Evolutionary conservation across 1,139 yeast species (phyloP).

Genomic region (Kurtzmaniella natalensis): DNA sequence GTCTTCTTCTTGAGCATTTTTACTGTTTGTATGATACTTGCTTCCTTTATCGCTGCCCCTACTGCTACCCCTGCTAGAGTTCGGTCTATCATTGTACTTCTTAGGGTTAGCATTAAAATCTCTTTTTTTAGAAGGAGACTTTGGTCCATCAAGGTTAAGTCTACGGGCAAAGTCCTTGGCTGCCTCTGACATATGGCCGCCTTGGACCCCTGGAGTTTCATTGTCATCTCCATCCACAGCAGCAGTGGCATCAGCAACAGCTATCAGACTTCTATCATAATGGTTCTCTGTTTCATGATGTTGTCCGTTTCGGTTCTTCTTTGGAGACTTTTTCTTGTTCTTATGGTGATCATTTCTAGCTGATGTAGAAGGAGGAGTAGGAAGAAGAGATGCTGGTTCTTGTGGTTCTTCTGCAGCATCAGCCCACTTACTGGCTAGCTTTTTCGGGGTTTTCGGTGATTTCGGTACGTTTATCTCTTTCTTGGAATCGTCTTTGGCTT

Average conservation of each 20-base stretch:
- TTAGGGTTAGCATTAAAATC: no score
- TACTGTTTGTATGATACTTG: neutral
- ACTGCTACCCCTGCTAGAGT: no score
- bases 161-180: conserved; percentile 1
- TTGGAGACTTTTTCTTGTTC: conserved; percentile 2
- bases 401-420: conserved; percentile 10
- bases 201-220: neutral
- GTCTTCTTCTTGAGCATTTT: neutral
- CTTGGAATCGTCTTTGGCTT: conserved; percentile 19
- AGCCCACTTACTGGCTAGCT: conserved; percentile 31
- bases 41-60: no score
- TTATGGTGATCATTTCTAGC: no score
- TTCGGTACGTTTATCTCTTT: conserved; percentile 17
- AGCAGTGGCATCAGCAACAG: no score
- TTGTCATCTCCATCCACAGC: conserved; percentile 1
- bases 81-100: neutral
- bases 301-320: no score
- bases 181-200: neutral
- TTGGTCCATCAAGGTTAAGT: neutral
- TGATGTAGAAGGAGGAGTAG: conserved; percentile 9
- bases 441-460: conserved; percentile 9
- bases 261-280: no score
- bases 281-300: no score
- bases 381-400: conserved; percentile 3
- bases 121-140: conserved; percentile 1